Evolutionary conservation across 1,284 basidiomycete species (phyloP).

Genomic region (Cutaneotrichosporon mucoides): DNA sequence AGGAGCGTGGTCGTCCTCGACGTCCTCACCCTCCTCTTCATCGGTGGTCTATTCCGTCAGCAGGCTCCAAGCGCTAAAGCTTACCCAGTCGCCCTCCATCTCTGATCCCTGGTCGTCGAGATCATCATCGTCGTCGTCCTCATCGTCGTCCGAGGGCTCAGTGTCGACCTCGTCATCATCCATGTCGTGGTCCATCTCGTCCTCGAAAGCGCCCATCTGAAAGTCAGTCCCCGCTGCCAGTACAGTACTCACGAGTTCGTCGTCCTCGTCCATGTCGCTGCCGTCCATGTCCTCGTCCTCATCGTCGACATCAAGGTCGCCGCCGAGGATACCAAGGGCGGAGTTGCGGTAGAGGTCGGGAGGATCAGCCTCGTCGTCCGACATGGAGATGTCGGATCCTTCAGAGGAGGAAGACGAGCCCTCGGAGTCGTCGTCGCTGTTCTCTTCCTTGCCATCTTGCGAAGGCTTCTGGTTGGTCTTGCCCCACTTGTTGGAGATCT

Average conservation of each 20-base stretch:
- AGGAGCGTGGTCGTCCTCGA: slow-evolving; percentile 24
- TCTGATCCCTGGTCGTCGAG: slow-evolving; percentile 43
- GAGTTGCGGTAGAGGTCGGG: slow-evolving; percentile 93
- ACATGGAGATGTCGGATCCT: slow-evolving; percentile 59
- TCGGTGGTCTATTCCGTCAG: slow-evolving; percentile 19
- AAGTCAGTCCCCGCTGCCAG: not conserved
- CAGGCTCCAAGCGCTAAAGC: slow-evolving; percentile 7
- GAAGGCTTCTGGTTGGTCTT: slow-evolving; percentile 59
- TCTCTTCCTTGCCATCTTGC: slow-evolving; percentile 49
- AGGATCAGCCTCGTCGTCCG: slow-evolving; percentile 59
- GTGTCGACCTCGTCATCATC: slow-evolving; percentile 58
- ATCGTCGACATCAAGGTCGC: slow-evolving; percentile 53
- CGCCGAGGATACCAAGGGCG: slow-evolving; percentile 86
- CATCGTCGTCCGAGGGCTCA: slow-evolving; percentile 37
- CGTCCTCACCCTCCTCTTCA: slow-evolving; percentile 37
- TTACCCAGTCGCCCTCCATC: slow-evolving; percentile 29
- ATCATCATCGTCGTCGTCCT: slow-evolving; percentile 48
- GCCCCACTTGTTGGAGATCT: slow-evolving; percentile 96
- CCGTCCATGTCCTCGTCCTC: slow-evolving; percentile 74
- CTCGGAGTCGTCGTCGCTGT: slow-evolving; percentile 21
- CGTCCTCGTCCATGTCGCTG: slow-evolving; percentile 78
- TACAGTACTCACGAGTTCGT: slow-evolving; percentile 44
- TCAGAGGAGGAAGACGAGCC: slow-evolving; percentile 30
- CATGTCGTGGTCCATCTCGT: slow-evolving; percentile 37
- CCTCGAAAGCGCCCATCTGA: slow-evolving; percentile 27